phyloP scores from a whole-genome alignment of 2,329 filamentous ascomycete species.

The Curvularia hawaiiensis region DNA sequence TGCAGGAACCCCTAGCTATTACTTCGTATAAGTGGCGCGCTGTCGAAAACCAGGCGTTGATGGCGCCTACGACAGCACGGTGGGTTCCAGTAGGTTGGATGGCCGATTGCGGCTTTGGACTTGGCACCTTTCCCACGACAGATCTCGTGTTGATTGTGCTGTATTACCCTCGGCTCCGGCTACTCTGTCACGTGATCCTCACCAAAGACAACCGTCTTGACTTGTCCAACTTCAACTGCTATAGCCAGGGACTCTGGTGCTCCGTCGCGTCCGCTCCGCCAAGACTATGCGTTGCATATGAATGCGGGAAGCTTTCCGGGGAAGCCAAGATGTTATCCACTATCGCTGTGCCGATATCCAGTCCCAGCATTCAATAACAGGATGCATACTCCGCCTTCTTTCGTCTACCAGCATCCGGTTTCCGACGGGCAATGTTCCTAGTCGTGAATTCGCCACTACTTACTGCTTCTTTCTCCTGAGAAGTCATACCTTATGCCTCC shows the following conservation, averaged over 20 bases:
- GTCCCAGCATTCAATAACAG: neutral
- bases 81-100: neutral
- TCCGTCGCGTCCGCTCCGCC: neutral
- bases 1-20: neutral
- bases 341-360: neutral
- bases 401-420: neutral
- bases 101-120: neutral
- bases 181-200: slow-evolving; percentile 6
- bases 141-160: neutral
- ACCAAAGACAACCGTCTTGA: neutral
- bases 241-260: neutral
- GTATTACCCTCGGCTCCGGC: slow-evolving; percentile 11
- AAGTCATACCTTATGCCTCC: neutral
- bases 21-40: neutral
- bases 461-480: neutral
- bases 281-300: neutral
- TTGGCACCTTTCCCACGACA: neutral
- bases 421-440: neutral
- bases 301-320: neutral
- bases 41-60: neutral
- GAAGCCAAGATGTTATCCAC: neutral
- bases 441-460: neutral
- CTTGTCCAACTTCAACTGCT: neutral
- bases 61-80: too few relatives aligned
- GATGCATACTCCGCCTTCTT: neutral